Evolutionary conservation across 768 basidiomycete genomes (phyloP), one percentile per base, ranked within the genome.

Genomic region (Gautieria morchelliformis): DNA sequence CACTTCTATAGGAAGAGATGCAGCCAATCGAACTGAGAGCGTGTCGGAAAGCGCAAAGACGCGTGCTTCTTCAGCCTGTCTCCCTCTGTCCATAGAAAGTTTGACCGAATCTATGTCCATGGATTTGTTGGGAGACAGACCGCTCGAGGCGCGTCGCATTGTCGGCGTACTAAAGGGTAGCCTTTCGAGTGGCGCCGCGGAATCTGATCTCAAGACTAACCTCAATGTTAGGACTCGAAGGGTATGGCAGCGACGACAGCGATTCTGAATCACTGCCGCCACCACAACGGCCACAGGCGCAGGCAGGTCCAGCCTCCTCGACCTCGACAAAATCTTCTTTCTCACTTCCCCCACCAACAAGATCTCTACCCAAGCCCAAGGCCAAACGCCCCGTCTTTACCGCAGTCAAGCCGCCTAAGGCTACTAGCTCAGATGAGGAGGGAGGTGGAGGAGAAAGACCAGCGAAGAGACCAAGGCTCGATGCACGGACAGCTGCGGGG

Each of bases 181-280:
- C 9, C 35, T 37, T 14, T 10, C 35, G 35, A 14, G 35, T 10
- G 35, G 50, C 39, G 50, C n/a, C 50, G 50, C 50, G 50, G 50
- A 19, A 30, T 51, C 50, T 41, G 17, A 56, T 50, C 22, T 50
- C 33, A 5, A 40, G 45, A 22, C 42, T 41, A n/a, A 44, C 14
- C 63, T 64, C 60, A 62, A 89, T 89, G 85, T 79, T 89, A 60
- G 85, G 85, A 33, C 75, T 90, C 58, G 87, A 85, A 64, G 80
- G 76, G 74, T 89, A 90, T 63, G 86, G 85, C 61, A 90, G 87
- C 70, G 85, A 77, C 71, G 69, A 86, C 62, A 78, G 73, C 64
- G 83, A 81, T 58, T 71, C 73, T 58, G 79, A 79, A 57, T 58
- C 56, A 35, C 65, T 71, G 32, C 53, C 56, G 7, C 41, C 58